Percentiles rank a stretch among this genome's conserved stretches.
phyloP scores from a whole-genome alignment of 1,284 basidiomycete genomes.

The Puccinia novopanici region DNA sequence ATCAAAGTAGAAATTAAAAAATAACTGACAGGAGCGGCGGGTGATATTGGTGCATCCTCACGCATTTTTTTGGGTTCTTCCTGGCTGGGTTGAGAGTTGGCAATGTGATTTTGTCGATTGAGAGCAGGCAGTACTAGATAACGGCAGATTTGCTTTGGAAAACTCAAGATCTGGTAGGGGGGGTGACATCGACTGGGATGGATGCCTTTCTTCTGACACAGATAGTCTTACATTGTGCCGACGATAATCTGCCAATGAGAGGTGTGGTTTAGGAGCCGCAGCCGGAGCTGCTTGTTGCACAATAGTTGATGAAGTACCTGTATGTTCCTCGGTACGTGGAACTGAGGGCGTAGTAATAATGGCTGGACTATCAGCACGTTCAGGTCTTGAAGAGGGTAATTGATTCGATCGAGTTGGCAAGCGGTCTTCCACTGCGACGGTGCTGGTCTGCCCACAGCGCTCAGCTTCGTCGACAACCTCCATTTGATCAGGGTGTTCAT shows the following conservation, averaged over 20 bases:
- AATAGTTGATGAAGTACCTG: neutral
- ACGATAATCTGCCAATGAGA: constrained; percentile 42
- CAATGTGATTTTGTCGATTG: neutral
- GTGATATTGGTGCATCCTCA: neutral
- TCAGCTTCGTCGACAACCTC: neutral
- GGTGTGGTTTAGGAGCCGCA: constrained; percentile 14
- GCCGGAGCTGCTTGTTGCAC: neutral
- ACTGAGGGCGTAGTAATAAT: neutral
- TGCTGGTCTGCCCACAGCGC: neutral
- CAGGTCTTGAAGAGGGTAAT: neutral
- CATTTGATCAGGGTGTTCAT: constrained; percentile 4
- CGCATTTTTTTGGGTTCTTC: neutral
- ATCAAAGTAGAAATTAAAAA: neutral
- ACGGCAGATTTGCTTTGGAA: neutral
- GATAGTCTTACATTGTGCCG: constrained; percentile 27
- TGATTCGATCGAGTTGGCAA: neutral
- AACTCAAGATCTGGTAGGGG: neutral
- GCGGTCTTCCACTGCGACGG: neutral
- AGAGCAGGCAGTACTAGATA: neutral
- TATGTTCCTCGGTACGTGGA: neutral
- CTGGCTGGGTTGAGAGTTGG: neutral
- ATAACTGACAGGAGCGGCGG: constrained; percentile 31
- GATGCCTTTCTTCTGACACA: constrained; percentile 25
- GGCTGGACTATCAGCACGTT: neutral
- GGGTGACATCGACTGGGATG: constrained; percentile 26